Evolutionary conservation across 208 protist species (phyloP), one percentile per base, ranked within the genome.

Genomic region (Trypanosoma vivax): DNA sequence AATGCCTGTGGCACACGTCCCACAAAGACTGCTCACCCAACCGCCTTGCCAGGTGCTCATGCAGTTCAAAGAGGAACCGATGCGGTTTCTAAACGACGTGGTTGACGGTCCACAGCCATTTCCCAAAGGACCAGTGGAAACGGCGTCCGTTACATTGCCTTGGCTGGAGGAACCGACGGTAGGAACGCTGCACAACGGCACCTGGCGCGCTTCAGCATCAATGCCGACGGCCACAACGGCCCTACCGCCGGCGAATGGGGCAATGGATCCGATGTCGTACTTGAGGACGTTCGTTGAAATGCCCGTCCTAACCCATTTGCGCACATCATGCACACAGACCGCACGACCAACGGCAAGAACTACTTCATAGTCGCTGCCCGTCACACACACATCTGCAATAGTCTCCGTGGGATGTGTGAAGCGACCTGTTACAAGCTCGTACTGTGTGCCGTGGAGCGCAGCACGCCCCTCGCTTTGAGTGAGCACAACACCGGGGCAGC

Each of bases 281-380:
- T 92, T 92, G 19, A 92, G 62, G 23, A 89, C 70, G 39, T 78
- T 88, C 16, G 76, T 79, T 5, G 69, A 69, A 27, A 78, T 75
- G 30, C 65, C 60, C 24, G 74, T 59, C 23, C 77, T 65, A 33
- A 31, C 85, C 68, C 82, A 92, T 57, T 89, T 92, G 50, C 84
- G 79, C 33, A 81, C 46, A 60, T 92, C 84, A 63, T 81, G 81
- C 11, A 89, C 69, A 56, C 64, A 81, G 13, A 92, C 29, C 3
- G 80, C 70, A 3, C 84, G 79, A 50, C 87, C 84, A 9, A 86
- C 62, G 23, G 66, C 59, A 13, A 72, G 27, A n/a, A 62, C 79
- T 23, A 88, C 69, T 55, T 92, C 79, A 53, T 68, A 76, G 7
- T 76, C 65, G 46, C 75, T 79, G 24, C 35, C 46, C n/a, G 74